These are phyloP conservation scores for Lunularia cruciata DNA, from an alignment of 225 moss, liverwort and hornwort genomes.

Conservation along the genomic window DNA sequence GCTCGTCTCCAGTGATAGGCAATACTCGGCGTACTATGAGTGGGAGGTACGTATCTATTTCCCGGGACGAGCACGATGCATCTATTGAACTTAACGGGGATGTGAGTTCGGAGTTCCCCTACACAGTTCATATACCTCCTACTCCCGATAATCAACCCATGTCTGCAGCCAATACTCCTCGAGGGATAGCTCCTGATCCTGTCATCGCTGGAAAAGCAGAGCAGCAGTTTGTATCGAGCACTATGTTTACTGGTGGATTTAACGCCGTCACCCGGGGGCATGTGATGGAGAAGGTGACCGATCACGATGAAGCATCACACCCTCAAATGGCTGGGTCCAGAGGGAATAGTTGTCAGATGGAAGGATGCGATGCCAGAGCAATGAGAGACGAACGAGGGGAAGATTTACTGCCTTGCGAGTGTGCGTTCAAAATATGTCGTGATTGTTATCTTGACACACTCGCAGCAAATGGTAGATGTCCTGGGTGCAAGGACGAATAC, in stretches of 20 bases:
- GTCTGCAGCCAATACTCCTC: slow-evolving; percentile 41
- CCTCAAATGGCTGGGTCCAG: slow-evolving; percentile 48
- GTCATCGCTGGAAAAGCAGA: slow-evolving; percentile 54
- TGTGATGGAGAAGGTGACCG: slow-evolving; percentile 85
- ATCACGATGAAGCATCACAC: slow-evolving; percentile 45
- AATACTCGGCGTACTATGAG: slow-evolving; percentile 17
- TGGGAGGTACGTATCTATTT: slow-evolving; percentile 58
- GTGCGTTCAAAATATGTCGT: slow-evolving; percentile 72
- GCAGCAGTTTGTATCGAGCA: slow-evolving; percentile 91
- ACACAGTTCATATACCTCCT: slow-evolving; percentile 83
- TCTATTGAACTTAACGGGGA: slow-evolving; percentile 67
- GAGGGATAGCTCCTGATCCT: slow-evolving; percentile 42
- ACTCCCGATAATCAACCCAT: slow-evolving; percentile 78
- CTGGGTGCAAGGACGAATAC: slow-evolving; percentile 89
- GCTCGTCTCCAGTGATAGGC: slow-evolving; percentile 1
- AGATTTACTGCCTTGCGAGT: slow-evolving; percentile 63
- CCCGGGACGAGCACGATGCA: slow-evolving; percentile 63
- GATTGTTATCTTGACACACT: slow-evolving; percentile 88
- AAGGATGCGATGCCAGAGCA: slow-evolving; percentile 64
- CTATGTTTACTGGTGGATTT: slow-evolving; percentile 92
- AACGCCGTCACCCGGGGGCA: slow-evolving; percentile 76
- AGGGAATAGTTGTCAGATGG: slow-evolving; percentile 53
- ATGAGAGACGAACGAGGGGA: slow-evolving; percentile 77
- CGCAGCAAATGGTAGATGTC: slow-evolving; percentile 62
- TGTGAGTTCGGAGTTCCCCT: slow-evolving; percentile 76